A percentile compares a stretch with the other conserved stretches of the same genome.
phyloP scores from a whole-genome alignment of 1,284 basidiomycete species.

The Tylopilus sp. region DNA sequence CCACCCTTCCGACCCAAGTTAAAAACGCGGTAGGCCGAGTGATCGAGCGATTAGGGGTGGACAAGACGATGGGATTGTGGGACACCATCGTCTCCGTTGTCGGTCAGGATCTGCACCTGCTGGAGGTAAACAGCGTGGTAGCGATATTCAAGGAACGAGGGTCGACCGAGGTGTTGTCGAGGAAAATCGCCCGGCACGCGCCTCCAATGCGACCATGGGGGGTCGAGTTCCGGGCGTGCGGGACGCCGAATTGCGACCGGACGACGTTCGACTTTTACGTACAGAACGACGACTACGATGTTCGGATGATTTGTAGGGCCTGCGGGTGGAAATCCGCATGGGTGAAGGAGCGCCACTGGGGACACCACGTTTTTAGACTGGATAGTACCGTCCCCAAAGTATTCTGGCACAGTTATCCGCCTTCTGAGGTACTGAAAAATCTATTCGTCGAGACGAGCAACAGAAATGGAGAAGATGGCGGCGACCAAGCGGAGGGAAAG shows the following conservation, averaged over 20 bases:
- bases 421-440: no score
- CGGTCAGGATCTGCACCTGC: neutral
- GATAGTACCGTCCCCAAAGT: neutral
- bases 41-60: neutral
- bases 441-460: no score
- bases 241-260: neutral
- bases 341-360: neutral
- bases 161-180: neutral
- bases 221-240: neutral
- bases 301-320: neutral
- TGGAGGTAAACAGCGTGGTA: neutral
- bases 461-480: no score
- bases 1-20: neutral
- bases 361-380: neutral
- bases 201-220: neutral
- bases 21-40: neutral
- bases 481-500: no score
- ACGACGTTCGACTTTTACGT: neutral
- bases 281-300: neutral
- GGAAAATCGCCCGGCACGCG: neutral
- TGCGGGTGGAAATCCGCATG: slow-evolving; percentile 3
- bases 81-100: neutral
- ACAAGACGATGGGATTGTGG: slow-evolving; percentile 8
- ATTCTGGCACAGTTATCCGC: neutral
- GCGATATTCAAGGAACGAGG: slow-evolving; percentile 1